These are phyloP conservation scores for Leccinum ochraceum DNA, from an alignment of 768 basidiomycete species.

Conservation along the genomic window DNA sequence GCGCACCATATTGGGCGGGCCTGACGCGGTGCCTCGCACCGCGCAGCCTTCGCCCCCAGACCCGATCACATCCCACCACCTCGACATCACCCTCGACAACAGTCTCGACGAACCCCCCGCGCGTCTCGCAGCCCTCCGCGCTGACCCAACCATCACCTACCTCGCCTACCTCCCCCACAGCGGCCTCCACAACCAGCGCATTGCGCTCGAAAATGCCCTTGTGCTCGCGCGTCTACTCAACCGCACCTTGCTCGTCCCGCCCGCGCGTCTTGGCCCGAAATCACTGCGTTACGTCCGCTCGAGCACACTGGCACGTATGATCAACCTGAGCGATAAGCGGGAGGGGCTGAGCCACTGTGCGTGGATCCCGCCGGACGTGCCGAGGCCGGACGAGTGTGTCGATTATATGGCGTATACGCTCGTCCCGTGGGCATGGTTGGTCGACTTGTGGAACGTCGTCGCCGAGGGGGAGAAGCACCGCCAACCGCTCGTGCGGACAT, in stretches of 20 bases:
- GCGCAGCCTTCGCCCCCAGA: not conserved
- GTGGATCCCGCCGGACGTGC: constrained; percentile 33
- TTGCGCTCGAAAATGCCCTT: constrained; percentile 83
- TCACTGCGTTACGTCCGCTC: constrained; percentile 62
- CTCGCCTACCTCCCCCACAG: constrained; percentile 82
- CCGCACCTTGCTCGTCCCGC: constrained; percentile 80
- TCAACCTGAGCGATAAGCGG: constrained; percentile 49
- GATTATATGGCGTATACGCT: constrained; percentile 61
- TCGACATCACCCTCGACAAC: constrained; percentile 29
- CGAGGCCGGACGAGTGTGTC: constrained; percentile 55
- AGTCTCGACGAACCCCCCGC: constrained; percentile 28
- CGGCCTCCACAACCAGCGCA: constrained; percentile 85
- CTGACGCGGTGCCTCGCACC: not conserved
- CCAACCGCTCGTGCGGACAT: constrained; percentile 49
- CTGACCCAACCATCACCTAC: constrained; percentile 43
- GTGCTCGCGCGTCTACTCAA: constrained; percentile 68
- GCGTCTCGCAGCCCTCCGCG: constrained; percentile 10
- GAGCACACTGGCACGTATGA: constrained; percentile 45
- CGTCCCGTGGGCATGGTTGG: constrained; percentile 70
- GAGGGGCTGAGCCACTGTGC: constrained; percentile 54
- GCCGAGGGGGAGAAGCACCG: constrained; percentile 4
- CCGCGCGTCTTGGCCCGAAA: constrained; percentile 62
- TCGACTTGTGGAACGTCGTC: constrained; percentile 49
- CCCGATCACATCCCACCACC: not conserved
- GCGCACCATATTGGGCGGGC: constrained; percentile 5